Conservation (phyloP, 768 basidiomycete genomes). For the Pleurotus salmoneostramineus region DNA sequence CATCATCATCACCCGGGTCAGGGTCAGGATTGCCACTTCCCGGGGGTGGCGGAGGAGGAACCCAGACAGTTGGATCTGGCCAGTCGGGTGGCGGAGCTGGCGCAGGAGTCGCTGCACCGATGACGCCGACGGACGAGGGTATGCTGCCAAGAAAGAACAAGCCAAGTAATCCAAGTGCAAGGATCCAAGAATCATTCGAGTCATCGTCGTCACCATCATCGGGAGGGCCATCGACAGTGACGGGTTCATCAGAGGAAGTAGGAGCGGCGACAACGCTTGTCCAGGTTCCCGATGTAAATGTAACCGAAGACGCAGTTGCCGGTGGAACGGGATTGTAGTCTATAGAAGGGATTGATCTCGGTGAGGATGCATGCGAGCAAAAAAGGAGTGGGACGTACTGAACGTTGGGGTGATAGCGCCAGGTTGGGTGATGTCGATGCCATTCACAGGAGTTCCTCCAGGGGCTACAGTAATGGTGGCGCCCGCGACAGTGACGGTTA, state of each 20-base stretch:
- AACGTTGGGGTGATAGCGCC: constrained; percentile 1
- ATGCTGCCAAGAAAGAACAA: background rate
- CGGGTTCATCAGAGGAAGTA: background rate
- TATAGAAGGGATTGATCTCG: no score
- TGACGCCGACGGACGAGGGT: background rate
- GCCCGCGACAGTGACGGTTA: background rate
- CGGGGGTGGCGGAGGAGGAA: background rate
- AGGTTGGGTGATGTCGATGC: background rate
- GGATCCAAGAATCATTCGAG: background rate
- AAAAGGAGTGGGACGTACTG: background rate
- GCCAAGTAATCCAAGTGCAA: background rate
- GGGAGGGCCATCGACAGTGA: background rate
- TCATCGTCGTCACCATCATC: background rate
- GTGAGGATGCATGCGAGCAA: no score
- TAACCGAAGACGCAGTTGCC: background rate
- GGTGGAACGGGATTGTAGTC: background rate
- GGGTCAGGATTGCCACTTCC: background rate
- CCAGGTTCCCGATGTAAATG: constrained; percentile 1
- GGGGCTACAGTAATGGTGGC: background rate
- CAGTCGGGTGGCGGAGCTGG: constrained; percentile 1
- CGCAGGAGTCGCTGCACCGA: background rate
- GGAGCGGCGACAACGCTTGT: background rate
- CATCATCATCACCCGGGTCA: background rate
- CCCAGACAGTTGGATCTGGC: background rate
- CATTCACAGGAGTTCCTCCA: constrained; percentile 1